Base-by-base conservation (phyloP, 495 filamentous ascomycete genomes). In the Parachaetomium inaequale region DNA sequence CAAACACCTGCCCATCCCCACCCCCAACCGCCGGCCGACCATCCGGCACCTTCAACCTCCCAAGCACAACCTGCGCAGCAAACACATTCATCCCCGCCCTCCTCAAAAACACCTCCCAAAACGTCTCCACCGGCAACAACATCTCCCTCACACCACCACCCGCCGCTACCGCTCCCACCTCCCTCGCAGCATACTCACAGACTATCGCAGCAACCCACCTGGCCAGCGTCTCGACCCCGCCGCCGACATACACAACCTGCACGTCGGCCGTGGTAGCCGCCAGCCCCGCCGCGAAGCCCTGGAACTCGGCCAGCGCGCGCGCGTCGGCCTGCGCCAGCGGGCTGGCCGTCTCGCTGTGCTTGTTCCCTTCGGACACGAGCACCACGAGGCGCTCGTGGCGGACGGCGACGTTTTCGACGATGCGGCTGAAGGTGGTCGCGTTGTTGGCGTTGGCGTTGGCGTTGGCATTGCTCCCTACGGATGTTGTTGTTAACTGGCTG, bases 1-100 rank as follows among this genome's bases (percentile, higher is more conserved):
- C 85, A 67, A 75, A 68, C 32, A 57, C 72, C 7, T 66, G 45
- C 14, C 47, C 65, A 1, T 65, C 51, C 8, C 32, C 61, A 8
- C 45, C 61, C 19, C 64, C 64, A 26, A 63, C 58, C 3, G 66
- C 66, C 5, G 36, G 14, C 21, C 62, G 46, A 2, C 62, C 68
- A n/a, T 68, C 71, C 7, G 75, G 75, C 2, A 69, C 66, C 62
- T 80, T 83, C 12, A 88, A 61, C 43, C 70, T 71, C 15, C 75
- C 76, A 25, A 93, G 74, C 0, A 93, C 74, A 17, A 78, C 81
- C 67, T 93, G 90, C 23, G 92, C 91, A 2, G 89, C 92, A 71
- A 83, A 94, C 4, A 87, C 84, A 76, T 95, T 96, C 74, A 94
- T 73, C 4, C 92, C 92, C 14, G 81, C 81, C n/a, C 78, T 70